Conservation (phyloP, 345 rosid genomes). For the Lagerstroemia speciosa region DNA sequence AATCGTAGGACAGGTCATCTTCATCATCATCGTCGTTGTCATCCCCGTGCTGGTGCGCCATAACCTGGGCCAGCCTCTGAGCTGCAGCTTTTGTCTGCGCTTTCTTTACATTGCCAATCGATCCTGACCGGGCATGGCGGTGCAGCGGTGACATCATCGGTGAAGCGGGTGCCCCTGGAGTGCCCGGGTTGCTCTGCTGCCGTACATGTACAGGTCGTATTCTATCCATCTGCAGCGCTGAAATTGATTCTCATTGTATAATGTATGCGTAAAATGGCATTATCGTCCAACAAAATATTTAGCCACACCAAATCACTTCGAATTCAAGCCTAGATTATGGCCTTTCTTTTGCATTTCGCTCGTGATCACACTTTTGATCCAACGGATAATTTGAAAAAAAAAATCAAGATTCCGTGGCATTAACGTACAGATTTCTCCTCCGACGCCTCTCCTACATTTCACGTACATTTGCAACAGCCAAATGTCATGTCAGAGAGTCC, state of each 20-base stretch:
- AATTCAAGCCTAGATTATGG: background rate
- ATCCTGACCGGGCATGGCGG: slow-evolving; percentile 62
- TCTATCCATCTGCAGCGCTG: slow-evolving; percentile 39
- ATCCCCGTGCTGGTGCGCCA: slow-evolving; percentile 10
- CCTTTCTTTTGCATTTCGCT: background rate
- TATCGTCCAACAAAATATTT: background rate
- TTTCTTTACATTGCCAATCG: slow-evolving; percentile 41
- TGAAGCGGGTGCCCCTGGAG: slow-evolving; percentile 35
- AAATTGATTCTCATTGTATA: background rate
- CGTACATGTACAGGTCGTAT: slow-evolving; percentile 29
- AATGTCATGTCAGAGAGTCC: no score
- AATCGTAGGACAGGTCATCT: slow-evolving; percentile 21
- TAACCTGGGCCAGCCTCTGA: slow-evolving; percentile 23
- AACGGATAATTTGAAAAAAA: background rate
- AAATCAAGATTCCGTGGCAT: background rate
- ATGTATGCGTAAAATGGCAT: background rate
- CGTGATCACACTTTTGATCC: background rate
- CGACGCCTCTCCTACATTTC: background rate
- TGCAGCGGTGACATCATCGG: slow-evolving; percentile 37
- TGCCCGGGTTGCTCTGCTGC: slow-evolving; percentile 33
- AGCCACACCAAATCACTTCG: background rate
- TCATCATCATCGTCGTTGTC: slow-evolving; percentile 28
- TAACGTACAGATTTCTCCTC: background rate
- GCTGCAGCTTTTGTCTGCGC: slow-evolving; percentile 94
- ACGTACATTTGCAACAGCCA: background rate